phyloP scores from a whole-genome alignment of 2,329 filamentous ascomycete genomes.

The Zelopaecilomyces penicillatus region DNA sequence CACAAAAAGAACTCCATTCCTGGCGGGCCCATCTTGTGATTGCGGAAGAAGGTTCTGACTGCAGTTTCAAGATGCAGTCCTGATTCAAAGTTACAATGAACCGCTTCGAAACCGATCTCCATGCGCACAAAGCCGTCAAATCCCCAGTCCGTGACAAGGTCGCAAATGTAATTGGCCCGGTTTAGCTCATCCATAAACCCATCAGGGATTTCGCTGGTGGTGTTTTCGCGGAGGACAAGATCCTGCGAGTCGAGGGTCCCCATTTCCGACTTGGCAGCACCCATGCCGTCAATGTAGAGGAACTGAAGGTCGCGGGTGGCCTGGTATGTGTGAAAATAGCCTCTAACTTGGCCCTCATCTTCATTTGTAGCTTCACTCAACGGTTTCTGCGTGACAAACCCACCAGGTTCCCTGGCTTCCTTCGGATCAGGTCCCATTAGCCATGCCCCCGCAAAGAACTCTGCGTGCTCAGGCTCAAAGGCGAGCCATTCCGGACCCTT shows the following conservation, averaged over 20 bases:
- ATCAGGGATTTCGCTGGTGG: slow-evolving; percentile 2
- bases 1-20: slow-evolving; percentile 30
- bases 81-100: slow-evolving; percentile 53
- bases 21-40: slow-evolving; percentile 11
- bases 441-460: slow-evolving; percentile 46
- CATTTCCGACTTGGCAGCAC: slow-evolving; percentile 54
- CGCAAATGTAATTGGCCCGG: slow-evolving; percentile 49
- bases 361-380: slow-evolving; percentile 2
- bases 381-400: neutral
- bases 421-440: neutral
- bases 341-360: slow-evolving; percentile 22
- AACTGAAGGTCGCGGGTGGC: slow-evolving; percentile 49
- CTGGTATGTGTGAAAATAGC: slow-evolving; percentile 60
- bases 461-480: slow-evolving; percentile 68
- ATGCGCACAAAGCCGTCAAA: slow-evolving; percentile 60
- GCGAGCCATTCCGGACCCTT: slow-evolving; percentile 60
- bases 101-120: slow-evolving; percentile 64
- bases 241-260: slow-evolving; percentile 65
- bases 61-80: slow-evolving; percentile 31
- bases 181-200: slow-evolving; percentile 33
- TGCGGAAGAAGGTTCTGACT: slow-evolving; percentile 16
- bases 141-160: slow-evolving; percentile 42
- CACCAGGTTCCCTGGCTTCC: neutral
- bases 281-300: slow-evolving; percentile 63
- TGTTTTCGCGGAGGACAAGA: slow-evolving; percentile 42